Base-by-base conservation (phyloP, 768 basidiomycete genomes). In the Boletus subcaerulescens region DNA sequence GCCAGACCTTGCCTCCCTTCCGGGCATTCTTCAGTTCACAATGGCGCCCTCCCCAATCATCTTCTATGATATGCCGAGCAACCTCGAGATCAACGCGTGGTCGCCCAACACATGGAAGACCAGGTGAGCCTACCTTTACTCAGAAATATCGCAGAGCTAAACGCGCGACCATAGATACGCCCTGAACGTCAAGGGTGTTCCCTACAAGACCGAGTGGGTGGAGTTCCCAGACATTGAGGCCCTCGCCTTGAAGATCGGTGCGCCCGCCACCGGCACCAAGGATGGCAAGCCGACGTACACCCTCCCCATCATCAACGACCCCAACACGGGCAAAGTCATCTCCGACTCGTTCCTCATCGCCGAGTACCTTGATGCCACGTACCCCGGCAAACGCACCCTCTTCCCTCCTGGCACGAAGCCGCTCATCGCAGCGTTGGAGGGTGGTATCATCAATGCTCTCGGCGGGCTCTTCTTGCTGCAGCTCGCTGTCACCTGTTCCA, bases 51-150 rank as follows among this genome's bases (percentile, higher is more conserved):
- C 45, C 22, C 62, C 64, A 17, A 69, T 67, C 53, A 74, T 77
- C 54, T 64, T 79, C 43, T 81, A 79, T 65, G 80, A 80, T 51
- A 74, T 81, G 40, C 74, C 76, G 20, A 70, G 71, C 35, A 67
- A 60, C 39, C 48, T 68, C 6, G 50, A 60, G 1, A 50, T 8
- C 45, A 66, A 62, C 5, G 67, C 72, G 9, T 80, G 76, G 73
- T 76, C 77, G 5, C 74, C 77, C 9, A 80, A 79, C 54, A 74
- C 76, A 33, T 78, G 74, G 75, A 79, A 77, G 61, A 65, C 67
- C 13, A 61, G 80, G 80, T 76, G 40, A 47, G 68, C 51, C 8
- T 36, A 11, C n/a, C 7, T 5, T 13, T 45, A 9, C 39, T 26
- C 6, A 26, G 12, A 7, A 32, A 20, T 18, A 39, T 44, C 29